phyloP scores from a whole-genome alignment of 371 early-diverging fungal species.

The Coemansia sp. region DNA sequence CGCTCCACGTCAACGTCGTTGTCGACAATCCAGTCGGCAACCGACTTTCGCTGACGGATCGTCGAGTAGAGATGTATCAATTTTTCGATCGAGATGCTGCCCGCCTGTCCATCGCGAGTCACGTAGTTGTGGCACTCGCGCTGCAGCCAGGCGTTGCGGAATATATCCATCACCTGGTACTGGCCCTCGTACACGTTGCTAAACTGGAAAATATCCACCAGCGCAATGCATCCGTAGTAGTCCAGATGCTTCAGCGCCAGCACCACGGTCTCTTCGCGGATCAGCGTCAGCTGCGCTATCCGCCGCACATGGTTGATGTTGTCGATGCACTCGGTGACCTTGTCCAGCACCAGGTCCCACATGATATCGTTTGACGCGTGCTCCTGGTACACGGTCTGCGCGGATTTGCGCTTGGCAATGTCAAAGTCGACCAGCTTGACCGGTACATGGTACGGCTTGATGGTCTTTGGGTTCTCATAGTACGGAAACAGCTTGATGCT shows the following conservation, averaged over 20 bases:
- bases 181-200: conserved; percentile 42
- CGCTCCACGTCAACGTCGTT: conserved; percentile 25
- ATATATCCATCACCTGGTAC: conserved; percentile 27
- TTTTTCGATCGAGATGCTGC: conserved; percentile 19
- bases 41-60: conserved; percentile 21
- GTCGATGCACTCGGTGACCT: conserved; percentile 36
- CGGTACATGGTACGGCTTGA: conserved; percentile 45
- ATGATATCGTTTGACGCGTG: conserved; percentile 25
- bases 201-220: conserved; percentile 52
- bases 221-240: conserved; percentile 47
- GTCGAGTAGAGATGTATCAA: conserved; percentile 42
- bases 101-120: conserved; percentile 13
- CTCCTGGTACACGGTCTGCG: conserved; percentile 28
- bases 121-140: conserved; percentile 47
- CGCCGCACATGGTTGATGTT: conserved; percentile 47
- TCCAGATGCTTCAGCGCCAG: conserved; percentile 45
- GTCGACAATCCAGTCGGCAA: conserved; percentile 48
- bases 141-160: conserved; percentile 40
- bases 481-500: conserved; percentile 51
- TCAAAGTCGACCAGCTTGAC: conserved; percentile 40
- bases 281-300: conserved; percentile 39
- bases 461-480: conserved; percentile 33
- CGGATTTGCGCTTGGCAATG: conserved; percentile 26
- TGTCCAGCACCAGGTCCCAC: conserved; percentile 47
- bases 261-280: conserved; percentile 34